Conservation (phyloP, 1,284 basidiomycete genomes). For the Cryptococcus maquisensis region DNA sequence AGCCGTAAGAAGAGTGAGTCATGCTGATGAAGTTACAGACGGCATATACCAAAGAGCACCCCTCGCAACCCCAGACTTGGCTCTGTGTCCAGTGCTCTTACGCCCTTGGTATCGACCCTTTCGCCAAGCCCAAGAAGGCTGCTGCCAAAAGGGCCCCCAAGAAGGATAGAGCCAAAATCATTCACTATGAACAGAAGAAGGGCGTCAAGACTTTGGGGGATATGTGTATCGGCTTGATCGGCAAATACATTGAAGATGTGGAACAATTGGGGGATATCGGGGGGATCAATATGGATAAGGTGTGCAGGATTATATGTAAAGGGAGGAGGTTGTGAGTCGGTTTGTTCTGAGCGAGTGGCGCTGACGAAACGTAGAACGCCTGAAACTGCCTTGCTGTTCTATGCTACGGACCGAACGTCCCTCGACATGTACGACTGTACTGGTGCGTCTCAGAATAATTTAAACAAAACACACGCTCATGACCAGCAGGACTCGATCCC, state of each 20-base stretch:
- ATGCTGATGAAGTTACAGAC: slow-evolving; percentile 55
- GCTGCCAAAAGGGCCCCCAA: slow-evolving; percentile 54
- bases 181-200: slow-evolving; percentile 65
- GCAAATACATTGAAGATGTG: slow-evolving; percentile 80
- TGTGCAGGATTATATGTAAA: slow-evolving; percentile 79
- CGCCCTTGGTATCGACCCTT: slow-evolving; percentile 68
- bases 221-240: slow-evolving; percentile 79
- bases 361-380: slow-evolving; percentile 55
- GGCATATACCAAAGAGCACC: slow-evolving; percentile 65
- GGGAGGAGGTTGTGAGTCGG: slow-evolving; percentile 74
- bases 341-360: not conserved
- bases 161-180: slow-evolving; percentile 51
- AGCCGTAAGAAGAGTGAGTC: not conserved
- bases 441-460: slow-evolving; percentile 55
- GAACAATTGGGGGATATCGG: slow-evolving; percentile 87
- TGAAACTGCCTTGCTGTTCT: slow-evolving; percentile 77
- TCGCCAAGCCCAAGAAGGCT: slow-evolving; percentile 60
- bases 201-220: slow-evolving; percentile 65
- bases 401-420: slow-evolving; percentile 63
- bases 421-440: slow-evolving; percentile 87
- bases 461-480: not conserved
- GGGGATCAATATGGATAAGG: slow-evolving; percentile 69
- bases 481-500: slow-evolving; percentile 60
- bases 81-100: slow-evolving; percentile 78
- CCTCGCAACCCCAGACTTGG: slow-evolving; percentile 62